A percentile compares a stretch with the other conserved stretches of the same genome.
Conservation (phyloP, 2,329 filamentous ascomycete species). For the Bretziella fagacearum region DNA sequence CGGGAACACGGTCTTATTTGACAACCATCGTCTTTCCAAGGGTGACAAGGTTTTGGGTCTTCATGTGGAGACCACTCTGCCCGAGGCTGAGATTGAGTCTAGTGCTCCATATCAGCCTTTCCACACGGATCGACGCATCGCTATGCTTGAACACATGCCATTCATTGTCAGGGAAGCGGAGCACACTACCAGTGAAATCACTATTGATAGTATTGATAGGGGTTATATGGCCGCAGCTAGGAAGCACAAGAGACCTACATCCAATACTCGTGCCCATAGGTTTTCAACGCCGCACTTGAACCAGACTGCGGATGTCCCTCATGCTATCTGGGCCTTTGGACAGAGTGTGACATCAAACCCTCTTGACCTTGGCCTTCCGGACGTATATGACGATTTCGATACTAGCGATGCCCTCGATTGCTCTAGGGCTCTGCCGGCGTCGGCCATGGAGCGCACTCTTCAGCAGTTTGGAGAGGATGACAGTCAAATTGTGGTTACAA, state of each 20-base stretch:
- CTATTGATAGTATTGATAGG: too few species aligned
- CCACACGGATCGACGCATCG: conserved; percentile 74
- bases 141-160: conserved; percentile 54
- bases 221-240: background rate
- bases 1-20: conserved; percentile 36
- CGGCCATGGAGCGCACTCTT: conserved; percentile 46
- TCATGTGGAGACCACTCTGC: conserved; percentile 46
- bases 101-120: conserved; percentile 93
- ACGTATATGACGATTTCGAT: conserved; percentile 32
- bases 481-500: conserved; percentile 68
- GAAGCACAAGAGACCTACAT: background rate
- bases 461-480: conserved; percentile 46
- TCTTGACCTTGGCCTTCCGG: conserved; percentile 35
- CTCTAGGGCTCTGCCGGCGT: conserved; percentile 41
- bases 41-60: background rate
- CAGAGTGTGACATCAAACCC: conserved; percentile 33
- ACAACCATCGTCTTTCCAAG: conserved; percentile 18
- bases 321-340: conserved; percentile 41
- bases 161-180: too few species aligned
- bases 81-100: conserved; percentile 79
- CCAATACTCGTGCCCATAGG: background rate
- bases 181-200: too few species aligned
- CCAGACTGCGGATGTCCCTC: background rate
- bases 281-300: too few species aligned
- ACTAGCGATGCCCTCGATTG: conserved; percentile 30